phyloP scores from a whole-genome alignment of 306 rosid species.

The Nissolia schottii region DNA sequence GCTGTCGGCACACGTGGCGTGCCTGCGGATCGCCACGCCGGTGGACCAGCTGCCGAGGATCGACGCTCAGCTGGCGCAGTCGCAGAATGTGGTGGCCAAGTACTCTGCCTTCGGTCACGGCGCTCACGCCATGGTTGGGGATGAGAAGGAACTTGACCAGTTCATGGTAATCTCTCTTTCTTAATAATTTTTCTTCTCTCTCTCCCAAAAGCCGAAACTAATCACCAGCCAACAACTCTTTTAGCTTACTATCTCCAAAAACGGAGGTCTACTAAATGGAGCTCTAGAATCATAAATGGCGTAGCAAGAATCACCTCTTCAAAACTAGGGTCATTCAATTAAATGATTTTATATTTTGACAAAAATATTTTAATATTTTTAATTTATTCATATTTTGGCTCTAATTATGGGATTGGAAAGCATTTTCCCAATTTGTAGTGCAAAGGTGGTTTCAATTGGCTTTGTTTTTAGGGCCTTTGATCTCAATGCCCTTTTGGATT shows the following conservation, averaged over 20 bases:
- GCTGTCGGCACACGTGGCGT: constrained; percentile 76
- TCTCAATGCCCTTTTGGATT: not conserved
- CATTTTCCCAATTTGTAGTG: not conserved
- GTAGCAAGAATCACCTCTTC: too few species aligned
- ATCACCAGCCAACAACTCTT: too few species aligned
- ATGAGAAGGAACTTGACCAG: constrained; percentile 72
- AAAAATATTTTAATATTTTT: too few species aligned
- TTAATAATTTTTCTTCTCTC: not conserved
- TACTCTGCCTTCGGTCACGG: constrained; percentile 58
- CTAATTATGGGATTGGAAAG: not conserved
- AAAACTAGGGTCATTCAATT: too few species aligned
- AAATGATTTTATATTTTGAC: too few species aligned
- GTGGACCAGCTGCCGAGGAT: constrained; percentile 85
- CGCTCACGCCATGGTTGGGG: constrained; percentile 41
- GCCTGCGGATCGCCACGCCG: constrained; percentile 83
- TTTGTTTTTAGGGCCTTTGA: not conserved
- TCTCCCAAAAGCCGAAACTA: too few species aligned
- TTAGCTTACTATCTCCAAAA: too few species aligned
- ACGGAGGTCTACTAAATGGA: too few species aligned
- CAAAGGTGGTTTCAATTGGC: not conserved
- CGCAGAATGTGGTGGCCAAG: constrained; percentile 74
- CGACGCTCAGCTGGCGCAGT: constrained; percentile 74
- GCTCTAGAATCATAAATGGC: too few species aligned
- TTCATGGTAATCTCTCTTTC: constrained; percentile 50
- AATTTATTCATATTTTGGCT: not conserved